Evolutionary conservation across 2,329 filamentous ascomycete species (phyloP).

Genomic region (Cryphonectria radicalis): DNA sequence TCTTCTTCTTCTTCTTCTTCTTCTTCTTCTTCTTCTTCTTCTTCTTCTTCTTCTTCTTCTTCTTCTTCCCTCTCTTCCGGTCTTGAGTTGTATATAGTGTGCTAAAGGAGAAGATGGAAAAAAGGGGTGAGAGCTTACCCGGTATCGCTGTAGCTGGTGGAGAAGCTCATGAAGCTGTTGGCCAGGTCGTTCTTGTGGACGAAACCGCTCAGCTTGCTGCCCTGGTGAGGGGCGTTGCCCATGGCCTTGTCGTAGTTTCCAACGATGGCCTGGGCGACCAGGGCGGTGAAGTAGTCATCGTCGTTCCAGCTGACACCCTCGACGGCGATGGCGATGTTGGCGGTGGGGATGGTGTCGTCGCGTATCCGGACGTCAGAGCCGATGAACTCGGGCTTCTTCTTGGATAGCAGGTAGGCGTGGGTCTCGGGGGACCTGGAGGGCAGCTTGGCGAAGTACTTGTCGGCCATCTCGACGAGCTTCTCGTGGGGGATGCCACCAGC

Average conservation of each 20-base stretch:
- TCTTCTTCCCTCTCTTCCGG: too few species aligned
- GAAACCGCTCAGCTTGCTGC: constrained; percentile 95
- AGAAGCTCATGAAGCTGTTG: constrained; percentile 99
- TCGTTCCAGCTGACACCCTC: constrained; percentile 99
- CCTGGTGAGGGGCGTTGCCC: constrained; percentile 95
- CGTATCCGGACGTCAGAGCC: constrained; percentile 95
- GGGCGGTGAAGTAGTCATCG: constrained; percentile 97
- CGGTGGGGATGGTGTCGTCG: constrained; percentile 93
- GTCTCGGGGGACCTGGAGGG: constrained; percentile 76
- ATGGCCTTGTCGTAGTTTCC: constrained; percentile 99
- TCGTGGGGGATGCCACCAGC: constrained; percentile 93
- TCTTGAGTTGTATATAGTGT: background rate
- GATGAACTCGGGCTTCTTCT: constrained; percentile 91
- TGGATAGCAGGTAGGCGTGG: constrained; percentile 75
- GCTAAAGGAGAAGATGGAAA: background rate
- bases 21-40: too few species aligned
- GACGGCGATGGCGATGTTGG: constrained; percentile 97
- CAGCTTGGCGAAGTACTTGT: constrained; percentile 89
- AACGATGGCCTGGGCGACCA: constrained; percentile 97
- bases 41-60: too few species aligned
- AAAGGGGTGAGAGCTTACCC: constrained; percentile 73
- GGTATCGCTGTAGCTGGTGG: constrained; percentile 98
- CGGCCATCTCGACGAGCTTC: constrained; percentile 91
- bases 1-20: too few species aligned
- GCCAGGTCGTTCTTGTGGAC: constrained; percentile 94